Evolutionary conservation across 345 rosid species (phyloP), one percentile per base, ranked within the genome.

Genomic region (Fremontodendron californicum): DNA sequence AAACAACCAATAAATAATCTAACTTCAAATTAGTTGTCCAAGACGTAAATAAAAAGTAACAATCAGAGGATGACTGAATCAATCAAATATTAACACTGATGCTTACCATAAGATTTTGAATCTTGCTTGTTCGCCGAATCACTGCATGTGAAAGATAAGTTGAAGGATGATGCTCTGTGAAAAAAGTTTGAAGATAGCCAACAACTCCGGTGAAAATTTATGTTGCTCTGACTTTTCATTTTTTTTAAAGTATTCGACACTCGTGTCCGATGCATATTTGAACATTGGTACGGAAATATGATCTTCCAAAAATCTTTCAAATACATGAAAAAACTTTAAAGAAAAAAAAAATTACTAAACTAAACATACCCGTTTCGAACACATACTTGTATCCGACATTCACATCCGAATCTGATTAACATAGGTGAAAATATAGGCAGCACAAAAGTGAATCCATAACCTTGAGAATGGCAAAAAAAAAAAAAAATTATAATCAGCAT

Each of bases 371-470:
- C n/a, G n/a, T n/a, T n/a, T n/a, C n/a, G n/a, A n/a, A n/a, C n/a
- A n/a, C n/a, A n/a, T n/a, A n/a, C n/a, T n/a, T n/a, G n/a, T n/a
- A n/a, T n/a, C n/a, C n/a, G n/a, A n/a, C n/a, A n/a, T n/a, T n/a
- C n/a, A n/a, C n/a, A n/a, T n/a, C n/a, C n/a, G n/a, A n/a, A n/a
- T n/a, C n/a, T n/a, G n/a, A n/a, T n/a, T n/a, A n/a, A n/a, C n/a
- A n/a, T n/a, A n/a, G 0, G 99, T 90, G 85, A 95, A 90, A 78
- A 90, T 67, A 86, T 94, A 94, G 74, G 88, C 90, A 54, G 99
- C 97, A 74, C 87, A 89, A 82, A 94, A 94, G 90, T 93, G 99
- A 80, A 91, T 71, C 99, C 98, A 94, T 78, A 94, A 78, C 99
- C 99, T 94, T 87, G 83, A 86, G 74, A 78, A 79, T 66, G 74